Evolutionary conservation across 192 early-diverging fungal genomes (phyloP).

Genomic region (Chytriomyces hyalinus): DNA sequence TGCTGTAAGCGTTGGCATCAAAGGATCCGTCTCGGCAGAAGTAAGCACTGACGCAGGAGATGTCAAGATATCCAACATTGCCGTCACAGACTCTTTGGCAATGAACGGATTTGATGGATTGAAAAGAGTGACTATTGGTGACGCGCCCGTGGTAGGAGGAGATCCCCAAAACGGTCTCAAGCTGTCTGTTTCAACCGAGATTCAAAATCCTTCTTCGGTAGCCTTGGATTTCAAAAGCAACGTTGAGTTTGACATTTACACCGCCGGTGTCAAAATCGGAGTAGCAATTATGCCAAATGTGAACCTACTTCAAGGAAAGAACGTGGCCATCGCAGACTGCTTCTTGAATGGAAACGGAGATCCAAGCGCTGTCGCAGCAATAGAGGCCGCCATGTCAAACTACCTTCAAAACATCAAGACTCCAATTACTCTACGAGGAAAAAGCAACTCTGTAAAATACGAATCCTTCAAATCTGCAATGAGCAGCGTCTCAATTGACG

Average conservation of each 20-base stretch:
- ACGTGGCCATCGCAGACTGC: not conserved
- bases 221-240: not conserved
- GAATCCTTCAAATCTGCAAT: constrained; percentile 16
- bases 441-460: constrained; percentile 6
- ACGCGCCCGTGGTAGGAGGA: constrained; percentile 8
- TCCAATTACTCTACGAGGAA: constrained; percentile 13
- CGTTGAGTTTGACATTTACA: not conserved
- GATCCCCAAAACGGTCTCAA: constrained; percentile 4
- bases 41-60: constrained; percentile 14
- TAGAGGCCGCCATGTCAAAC: not conserved
- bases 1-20: not conserved
- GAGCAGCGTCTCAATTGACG: not conserved
- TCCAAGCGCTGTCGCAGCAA: not conserved
- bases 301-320: constrained; percentile 2
- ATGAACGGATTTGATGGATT: constrained; percentile 24
- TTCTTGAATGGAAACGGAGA: not conserved
- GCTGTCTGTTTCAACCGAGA: not conserved
- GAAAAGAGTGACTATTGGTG: not conserved
- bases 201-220: constrained; percentile 15
- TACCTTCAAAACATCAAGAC: not conserved
- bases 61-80: constrained; percentile 4
- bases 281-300: constrained; percentile 19
- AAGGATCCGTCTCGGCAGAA: constrained; percentile 1
- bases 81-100: constrained; percentile 6
- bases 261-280: not conserved